A percentile compares a stretch with the other conserved stretches of the same genome.
These are phyloP conservation scores for Coleophoma crateriformis DNA, from an alignment of 2,329 filamentous ascomycete genomes.

Conservation along the genomic window DNA sequence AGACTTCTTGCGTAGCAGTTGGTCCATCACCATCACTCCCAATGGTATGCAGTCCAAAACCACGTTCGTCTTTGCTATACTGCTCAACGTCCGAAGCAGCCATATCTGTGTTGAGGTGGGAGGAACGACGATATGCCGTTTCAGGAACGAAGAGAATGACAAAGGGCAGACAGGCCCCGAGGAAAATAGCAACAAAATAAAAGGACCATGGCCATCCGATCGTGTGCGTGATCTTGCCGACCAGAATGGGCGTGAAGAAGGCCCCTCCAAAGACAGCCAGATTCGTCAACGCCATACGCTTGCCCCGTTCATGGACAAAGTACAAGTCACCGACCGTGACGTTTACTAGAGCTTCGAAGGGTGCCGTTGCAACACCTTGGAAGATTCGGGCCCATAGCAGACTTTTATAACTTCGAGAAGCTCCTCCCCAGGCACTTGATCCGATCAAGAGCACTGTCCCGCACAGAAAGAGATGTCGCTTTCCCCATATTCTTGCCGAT, in stretches of 20 bases:
- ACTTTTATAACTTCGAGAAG: constrained; percentile 61
- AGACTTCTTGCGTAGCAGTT: neutral
- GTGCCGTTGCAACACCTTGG: constrained; percentile 81
- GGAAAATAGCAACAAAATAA: constrained; percentile 82
- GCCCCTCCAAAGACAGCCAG: constrained; percentile 66
- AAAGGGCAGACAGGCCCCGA: constrained; percentile 61
- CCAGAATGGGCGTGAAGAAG: constrained; percentile 81
- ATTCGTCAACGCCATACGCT: constrained; percentile 79
- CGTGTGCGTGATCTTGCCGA: constrained; percentile 73
- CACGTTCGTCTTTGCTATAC: neutral
- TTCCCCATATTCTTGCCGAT: constrained; percentile 85
- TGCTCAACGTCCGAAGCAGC: constrained; percentile 16
- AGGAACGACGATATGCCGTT: constrained; percentile 68
- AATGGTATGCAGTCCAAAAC: neutral
- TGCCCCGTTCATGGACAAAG: constrained; percentile 79
- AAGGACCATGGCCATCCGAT: constrained; percentile 88
- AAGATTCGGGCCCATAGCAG: constrained; percentile 75
- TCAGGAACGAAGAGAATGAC: constrained; percentile 80
- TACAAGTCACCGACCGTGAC: constrained; percentile 86
- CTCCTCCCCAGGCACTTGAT: constrained; percentile 71
- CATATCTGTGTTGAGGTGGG: constrained; percentile 65
- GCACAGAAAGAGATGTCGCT: constrained; percentile 79
- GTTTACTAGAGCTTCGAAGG: constrained; percentile 87
- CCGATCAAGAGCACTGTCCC: constrained; percentile 69
- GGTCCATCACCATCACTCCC: neutral